Base-by-base conservation (phyloP, 1,284 basidiomycete genomes). In the Fomitopsis pinicola region DNA sequence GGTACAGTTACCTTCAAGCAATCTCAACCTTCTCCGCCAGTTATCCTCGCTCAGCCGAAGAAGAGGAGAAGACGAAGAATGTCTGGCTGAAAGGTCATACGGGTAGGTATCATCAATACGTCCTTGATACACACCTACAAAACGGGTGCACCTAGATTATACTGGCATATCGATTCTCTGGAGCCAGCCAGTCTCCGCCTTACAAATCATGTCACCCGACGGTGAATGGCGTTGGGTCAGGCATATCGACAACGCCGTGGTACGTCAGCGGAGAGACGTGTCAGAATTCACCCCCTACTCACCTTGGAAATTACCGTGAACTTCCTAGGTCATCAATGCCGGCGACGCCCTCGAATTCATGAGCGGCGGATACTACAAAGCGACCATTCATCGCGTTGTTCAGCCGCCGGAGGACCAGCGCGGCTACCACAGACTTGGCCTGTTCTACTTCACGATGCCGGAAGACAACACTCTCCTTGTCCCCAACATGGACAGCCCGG, bases 51-150 rank as follows among this genome's bases (percentile, higher is more conserved):
- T 63, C 72, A 1, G 64, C 69, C 17, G 82, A 84, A 9, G 84
- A 86, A 45, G 84, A 86, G 62, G 61, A 62, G 6, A 81, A 79
- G 65, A 78, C 81, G 0, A 81, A 82, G 50, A 77, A 82, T 44
- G 81, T 86, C 26, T 86, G 83, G 84, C 70, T 86, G 15, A 85
- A 86, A 66, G 84, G 85, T 2, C 84, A 87, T 60, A 84, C 80
- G 5, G 83, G 84, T 81, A 55, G 6, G 72, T n/a, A n/a, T 28
- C 22, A 22, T 48, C 28, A 12, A 40, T 17, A 3, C 19, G 22
- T n/a, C 5, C 22, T n/a, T n/a, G n/a, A n/a, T 22, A 22, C 22
- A 22, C 22, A 2, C 22, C 22, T 22, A 22, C 22, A 22, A 22
- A 22, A 36, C 7, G 7, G 10, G 10, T 36, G 10, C 35, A 30